Base-by-base conservation (phyloP, 495 filamentous ascomycete genomes). In the Neurospora sp. region DNA sequence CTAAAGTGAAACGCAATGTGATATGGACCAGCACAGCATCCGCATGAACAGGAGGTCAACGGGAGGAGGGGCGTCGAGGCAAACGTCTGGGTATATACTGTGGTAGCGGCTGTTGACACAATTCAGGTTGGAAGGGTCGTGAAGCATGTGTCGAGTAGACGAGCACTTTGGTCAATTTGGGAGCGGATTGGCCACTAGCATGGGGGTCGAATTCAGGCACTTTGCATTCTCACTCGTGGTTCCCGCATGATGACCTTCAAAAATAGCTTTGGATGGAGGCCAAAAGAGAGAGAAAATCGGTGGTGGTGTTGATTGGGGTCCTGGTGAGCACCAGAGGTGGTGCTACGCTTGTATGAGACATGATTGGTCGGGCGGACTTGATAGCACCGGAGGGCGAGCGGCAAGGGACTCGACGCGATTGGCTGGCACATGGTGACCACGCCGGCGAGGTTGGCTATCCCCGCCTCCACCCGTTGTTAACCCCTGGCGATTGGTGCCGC, bases 41-140 rank as follows among this genome's bases (percentile, higher is more conserved):
- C 71, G 76, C 74, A 74, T 39, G 76, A 73, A 40, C 74, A 79
- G 82, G 78, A 81, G 79, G 74, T 65, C 72, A 61, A 73, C 48
- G 72, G 72, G 72, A 68, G 35, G 68, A 41, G 45, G 59, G 71
- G 40, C 42, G 20, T 69, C 74, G 73, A 79, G 75, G 73, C 71
- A 61, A 61, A 74, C 53, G 76, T 76, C 78, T 76, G 82, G 81
- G 84, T 85, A 86, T 86, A 85, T 85, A 61, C 53, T 61, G 27
- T 61, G 27, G 53, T 61, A 86, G 85, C 84, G 84, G 83, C 82
- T 85, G 84, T 81, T 85, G 84, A 85, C 76, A 85, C 83, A 80
- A 9, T 35, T 31, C 27, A 9, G 53, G 53, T 35, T 61, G 53
- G 53, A 61, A 61, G 53, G 53, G 53, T 35, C 5, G 53, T 61